Base-by-base conservation (phyloP, 805 yeast genomes). In the Ogataea henricii region DNA sequence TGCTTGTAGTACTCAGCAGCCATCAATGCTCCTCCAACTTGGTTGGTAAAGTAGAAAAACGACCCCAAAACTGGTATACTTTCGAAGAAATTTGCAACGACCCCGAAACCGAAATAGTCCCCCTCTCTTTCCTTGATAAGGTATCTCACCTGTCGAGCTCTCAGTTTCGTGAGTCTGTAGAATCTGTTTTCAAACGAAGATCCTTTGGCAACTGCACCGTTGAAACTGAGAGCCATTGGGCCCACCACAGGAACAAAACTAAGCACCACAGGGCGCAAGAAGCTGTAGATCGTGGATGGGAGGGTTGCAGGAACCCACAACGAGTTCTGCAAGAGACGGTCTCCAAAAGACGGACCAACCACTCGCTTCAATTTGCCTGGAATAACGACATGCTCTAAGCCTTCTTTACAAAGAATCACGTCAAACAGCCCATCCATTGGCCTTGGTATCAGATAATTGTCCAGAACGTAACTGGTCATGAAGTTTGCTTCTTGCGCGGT, bases 21-120 rank as follows among this genome's bases (percentile, higher is more conserved):
- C 85, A 87, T 78, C 35, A 81, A 64, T 1, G 88, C 87, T 16
- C 82, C 82, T 6, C 85, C 89, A 14, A 81, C 67, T n/a, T 77
- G 76, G 60, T 82, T 79, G 10, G 88, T 79, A 49, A 79, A 77
- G 52, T 74, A 69, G 54, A 84, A 81, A 36, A 83, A 67, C 10
- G 79, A 70, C 2, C 82, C 60, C 4, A 80, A 49, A 4, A 64
- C 2, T 0, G 68, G 68, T 9, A 80, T 60, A 43, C 73, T 62
- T 54, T 83, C 87, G 29, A 84, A 57, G 0, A 76, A 14, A 26
- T 74, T 73, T 5, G 85, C 77, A 16, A 72, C 66, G 22, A 79
- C 53, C 0, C 88, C 89, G 65, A 81, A 82, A 2, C 73, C 55
- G 46, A 71, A 58, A 47, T 74, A 76, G 17, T 72, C 72, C 1